Conservation (phyloP, 306 rosid genomes). For the Hippophae gyantsensis region DNA sequence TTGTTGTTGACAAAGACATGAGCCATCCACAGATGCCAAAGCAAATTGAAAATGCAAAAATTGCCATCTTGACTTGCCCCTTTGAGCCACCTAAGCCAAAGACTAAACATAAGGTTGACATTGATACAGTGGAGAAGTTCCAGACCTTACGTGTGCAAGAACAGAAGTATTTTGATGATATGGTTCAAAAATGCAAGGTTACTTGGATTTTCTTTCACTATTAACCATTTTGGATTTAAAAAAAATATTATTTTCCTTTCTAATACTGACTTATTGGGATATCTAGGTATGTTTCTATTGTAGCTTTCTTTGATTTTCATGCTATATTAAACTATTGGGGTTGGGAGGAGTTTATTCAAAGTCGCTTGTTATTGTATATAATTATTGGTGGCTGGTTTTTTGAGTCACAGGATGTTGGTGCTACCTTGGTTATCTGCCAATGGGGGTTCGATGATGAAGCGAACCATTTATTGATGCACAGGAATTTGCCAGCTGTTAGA, state of each 20-base stretch:
- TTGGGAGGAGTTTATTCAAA: too few species aligned
- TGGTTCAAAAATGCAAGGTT: conserved; percentile 97
- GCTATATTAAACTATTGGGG: too few species aligned
- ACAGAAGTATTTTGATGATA: conserved; percentile 81
- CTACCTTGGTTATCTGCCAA: conserved; percentile 93
- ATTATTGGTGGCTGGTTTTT: background rate
- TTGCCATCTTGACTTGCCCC: conserved; percentile 95
- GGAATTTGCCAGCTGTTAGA: conserved; percentile 95
- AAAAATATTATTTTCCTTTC: background rate
- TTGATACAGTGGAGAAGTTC: conserved; percentile 93
- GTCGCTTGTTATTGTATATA: too few species aligned
- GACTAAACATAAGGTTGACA: conserved; percentile 99
- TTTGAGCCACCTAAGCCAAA: conserved; percentile 99
- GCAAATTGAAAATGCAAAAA: conserved; percentile 79
- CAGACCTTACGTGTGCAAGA: conserved; percentile 80
- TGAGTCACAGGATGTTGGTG: conserved; percentile 73
- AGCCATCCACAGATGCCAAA: conserved; percentile 99
- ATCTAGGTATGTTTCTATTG: too few species aligned
- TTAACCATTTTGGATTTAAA: too few species aligned
- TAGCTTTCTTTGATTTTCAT: background rate
- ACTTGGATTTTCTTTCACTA: background rate
- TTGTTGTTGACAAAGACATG: conserved; percentile 92
- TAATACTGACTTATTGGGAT: background rate
- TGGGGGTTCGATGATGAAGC: conserved; percentile 99
- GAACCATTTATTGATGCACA: conserved; percentile 90